Evolutionary conservation across 2,329 filamentous ascomycete species (phyloP), one percentile per base, ranked within the genome.

Genomic region (Ophiosphaerella herpotricha): DNA sequence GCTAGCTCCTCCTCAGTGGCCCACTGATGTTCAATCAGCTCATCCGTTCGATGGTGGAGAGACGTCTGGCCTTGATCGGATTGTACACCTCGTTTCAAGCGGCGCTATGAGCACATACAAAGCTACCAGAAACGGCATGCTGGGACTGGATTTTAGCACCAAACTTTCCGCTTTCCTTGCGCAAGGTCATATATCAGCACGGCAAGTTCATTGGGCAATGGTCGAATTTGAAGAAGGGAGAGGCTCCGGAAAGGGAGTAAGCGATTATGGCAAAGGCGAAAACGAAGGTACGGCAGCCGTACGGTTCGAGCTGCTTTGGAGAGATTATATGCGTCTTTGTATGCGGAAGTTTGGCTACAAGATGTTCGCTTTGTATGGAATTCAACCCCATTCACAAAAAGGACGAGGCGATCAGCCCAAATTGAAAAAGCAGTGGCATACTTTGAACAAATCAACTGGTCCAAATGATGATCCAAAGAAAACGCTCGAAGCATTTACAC

Each of bases 291-390:
- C 87, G 0, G 81, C 81, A 31, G 82, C 79, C 0, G 80, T 93
- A 1, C 82, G 89, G 0, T 86, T 89, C 48, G 88, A 93, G 64
- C 76, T 94, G 0, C 71, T 93, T 0, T 93, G 2, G 89, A 78
- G 89, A 35, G 90, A 93, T 63, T 93, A 92, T 63, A 91, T 93
- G 86, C 80, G 87, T 1, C 80, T 93, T 0, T 90, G 87, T 65
- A 86, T 84, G 5, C 80, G 81, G 29, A 92, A 92, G 61, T 91
- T 89, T 54, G 82, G 83, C 0, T 65, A 71, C 13, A 82, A 81
- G 18, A 79, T 93, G 4, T 93, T 90, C 67, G 74, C 76, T 11
- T 71, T 86, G 1, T 77, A 80, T 4, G 89, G 90, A 0, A 90
- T 90, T 58, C 80, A 78, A 21, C 77, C 53, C 24, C 51, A 58